Percentiles rank a stretch among this genome's conserved stretches.
Evolutionary conservation across 768 basidiomycete genomes (phyloP).

Genomic region (Tricholoma matsutake): DNA sequence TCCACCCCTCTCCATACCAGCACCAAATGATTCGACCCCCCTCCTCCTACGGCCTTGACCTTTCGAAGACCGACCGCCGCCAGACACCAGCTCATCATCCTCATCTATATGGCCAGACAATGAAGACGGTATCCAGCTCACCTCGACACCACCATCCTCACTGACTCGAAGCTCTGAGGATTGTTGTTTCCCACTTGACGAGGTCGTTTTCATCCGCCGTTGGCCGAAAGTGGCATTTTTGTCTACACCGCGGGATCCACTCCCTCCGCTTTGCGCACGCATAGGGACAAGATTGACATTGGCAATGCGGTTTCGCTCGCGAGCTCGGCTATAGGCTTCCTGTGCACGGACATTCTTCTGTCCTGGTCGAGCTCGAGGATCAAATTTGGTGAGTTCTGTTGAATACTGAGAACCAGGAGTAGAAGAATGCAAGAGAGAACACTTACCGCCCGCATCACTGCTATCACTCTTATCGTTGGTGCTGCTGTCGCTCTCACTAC

Average conservation of each 20-base stretch:
- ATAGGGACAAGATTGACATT: constrained; percentile 68
- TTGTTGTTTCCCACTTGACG: constrained; percentile 13
- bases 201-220: constrained; percentile 40
- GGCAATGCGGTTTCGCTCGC: constrained; percentile 42
- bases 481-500: constrained; percentile 44
- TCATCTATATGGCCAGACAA: constrained; percentile 35
- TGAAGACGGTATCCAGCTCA: constrained; percentile 74
- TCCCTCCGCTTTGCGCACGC: constrained; percentile 38
- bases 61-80: constrained; percentile 21
- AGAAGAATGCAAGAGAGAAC: constrained; percentile 14
- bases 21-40: constrained; percentile 79
- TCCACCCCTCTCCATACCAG: constrained; percentile 83
- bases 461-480: constrained; percentile 43
- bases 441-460: constrained; percentile 54
- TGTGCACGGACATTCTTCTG: constrained; percentile 46
- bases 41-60: constrained; percentile 41
- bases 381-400: constrained; percentile 48
- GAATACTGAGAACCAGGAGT: constrained; percentile 2
- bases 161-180: constrained; percentile 21
- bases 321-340: constrained; percentile 41
- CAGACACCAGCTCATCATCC: constrained; percentile 23
- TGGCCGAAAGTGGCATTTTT: constrained; percentile 69
- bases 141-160: constrained; percentile 73
- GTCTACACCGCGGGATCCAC: constrained; percentile 29
- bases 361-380: constrained; percentile 47